Conservation (phyloP, 2,329 filamentous ascomycete genomes). For the Penicillium sclerotiorum region DNA sequence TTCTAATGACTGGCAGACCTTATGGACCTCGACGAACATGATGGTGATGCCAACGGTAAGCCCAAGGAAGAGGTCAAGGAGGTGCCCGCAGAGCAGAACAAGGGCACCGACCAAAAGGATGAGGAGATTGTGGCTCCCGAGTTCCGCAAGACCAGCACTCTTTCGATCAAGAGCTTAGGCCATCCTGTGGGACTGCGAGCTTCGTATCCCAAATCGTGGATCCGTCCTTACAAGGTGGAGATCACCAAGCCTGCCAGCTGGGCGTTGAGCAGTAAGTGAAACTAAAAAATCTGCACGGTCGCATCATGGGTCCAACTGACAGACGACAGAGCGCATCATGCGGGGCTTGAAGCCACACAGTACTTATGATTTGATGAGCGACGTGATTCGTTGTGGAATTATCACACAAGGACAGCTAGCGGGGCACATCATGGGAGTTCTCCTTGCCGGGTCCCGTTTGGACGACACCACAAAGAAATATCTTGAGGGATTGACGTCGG, state of each 20-base stretch:
- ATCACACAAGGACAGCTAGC: slow-evolving; percentile 3
- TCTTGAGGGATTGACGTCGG: slow-evolving; percentile 4
- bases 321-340: not conserved
- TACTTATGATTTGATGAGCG: slow-evolving; percentile 1
- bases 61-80: not conserved
- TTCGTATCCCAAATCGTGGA: slow-evolving; percentile 6
- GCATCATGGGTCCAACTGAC: no score
- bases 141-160: slow-evolving; percentile 1
- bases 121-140: not conserved
- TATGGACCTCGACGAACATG: not conserved
- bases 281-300: no score
- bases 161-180: not conserved
- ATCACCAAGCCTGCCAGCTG: slow-evolving; percentile 2
- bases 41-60: not conserved
- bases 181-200: slow-evolving; percentile 2
- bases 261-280: slow-evolving; percentile 1
- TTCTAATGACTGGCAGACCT: not conserved
- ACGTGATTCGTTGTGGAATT: slow-evolving; percentile 3
- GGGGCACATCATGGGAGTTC: slow-evolving; percentile 3
- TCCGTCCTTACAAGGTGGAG: slow-evolving; percentile 2
- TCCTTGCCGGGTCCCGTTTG: slow-evolving; percentile 1
- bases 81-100: not conserved
- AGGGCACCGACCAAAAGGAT: not conserved
- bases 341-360: slow-evolving; percentile 5
- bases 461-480: not conserved